These are phyloP conservation scores for Rehmannia glutinosa DNA, from an alignment of 257 asterid species.

Conservation along the genomic window DNA sequence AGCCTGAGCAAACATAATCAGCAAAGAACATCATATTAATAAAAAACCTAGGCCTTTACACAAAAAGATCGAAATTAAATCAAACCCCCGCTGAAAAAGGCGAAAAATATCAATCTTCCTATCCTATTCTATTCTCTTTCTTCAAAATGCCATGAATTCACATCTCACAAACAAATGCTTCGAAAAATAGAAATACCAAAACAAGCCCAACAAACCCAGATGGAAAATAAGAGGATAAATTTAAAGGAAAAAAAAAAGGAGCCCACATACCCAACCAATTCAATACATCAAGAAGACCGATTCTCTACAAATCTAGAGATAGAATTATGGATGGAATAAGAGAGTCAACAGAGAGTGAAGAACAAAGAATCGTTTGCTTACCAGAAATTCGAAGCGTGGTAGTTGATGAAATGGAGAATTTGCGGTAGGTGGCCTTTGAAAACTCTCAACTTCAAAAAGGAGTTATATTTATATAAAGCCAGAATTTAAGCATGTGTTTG, in stretches of 20 bases:
- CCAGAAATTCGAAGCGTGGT: constrained; percentile 7
- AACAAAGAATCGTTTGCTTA: background rate
- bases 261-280: background rate
- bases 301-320: background rate
- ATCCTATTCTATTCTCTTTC: background rate
- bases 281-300: background rate
- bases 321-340: background rate
- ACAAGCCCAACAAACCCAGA: background rate
- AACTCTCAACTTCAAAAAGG: background rate
- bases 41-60: background rate
- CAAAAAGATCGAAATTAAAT: background rate
- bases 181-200: background rate
- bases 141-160: background rate
- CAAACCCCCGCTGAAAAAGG: no score
- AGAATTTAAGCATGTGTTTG: background rate
- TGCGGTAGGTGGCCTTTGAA: constrained; percentile 13
- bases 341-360: background rate
- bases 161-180: background rate
- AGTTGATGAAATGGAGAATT: constrained; percentile 4
- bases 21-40: background rate
- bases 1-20: constrained; percentile 4
- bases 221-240: background rate
- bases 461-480: background rate
- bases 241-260: background rate
- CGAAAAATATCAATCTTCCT: constrained; percentile 9